Conservation (phyloP, 148 eudicot species). For the Fagopyrum homotropicum region DNA sequence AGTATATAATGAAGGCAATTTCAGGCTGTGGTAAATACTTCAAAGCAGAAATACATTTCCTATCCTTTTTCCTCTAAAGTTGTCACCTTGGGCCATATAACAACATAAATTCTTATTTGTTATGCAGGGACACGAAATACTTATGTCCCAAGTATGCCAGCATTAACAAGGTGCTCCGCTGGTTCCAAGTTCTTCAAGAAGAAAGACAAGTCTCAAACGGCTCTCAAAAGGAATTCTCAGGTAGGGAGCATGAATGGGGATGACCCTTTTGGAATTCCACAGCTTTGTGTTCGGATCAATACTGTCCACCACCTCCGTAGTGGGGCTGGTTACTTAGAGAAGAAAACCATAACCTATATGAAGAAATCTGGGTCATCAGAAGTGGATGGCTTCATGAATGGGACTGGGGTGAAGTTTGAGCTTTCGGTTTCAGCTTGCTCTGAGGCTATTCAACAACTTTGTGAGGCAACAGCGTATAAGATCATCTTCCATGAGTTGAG, state of each 20-base stretch:
- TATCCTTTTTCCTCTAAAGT: background rate
- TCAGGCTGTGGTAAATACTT: slow-evolving; percentile 73
- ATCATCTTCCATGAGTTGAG: slow-evolving; percentile 59
- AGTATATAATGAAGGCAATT: slow-evolving; percentile 59
- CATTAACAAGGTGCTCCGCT: slow-evolving; percentile 70
- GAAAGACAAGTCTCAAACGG: slow-evolving; percentile 49
- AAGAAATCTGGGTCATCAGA: slow-evolving; percentile 39
- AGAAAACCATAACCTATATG: slow-evolving; percentile 44
- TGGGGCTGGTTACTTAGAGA: slow-evolving; percentile 54
- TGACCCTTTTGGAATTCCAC: slow-evolving; percentile 45
- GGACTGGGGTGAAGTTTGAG: slow-evolving; percentile 41
- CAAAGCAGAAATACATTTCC: background rate
- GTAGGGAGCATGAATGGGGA: slow-evolving; percentile 29
- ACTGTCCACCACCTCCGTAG: slow-evolving; percentile 57
- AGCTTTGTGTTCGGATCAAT: slow-evolving; percentile 79
- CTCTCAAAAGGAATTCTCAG: slow-evolving; percentile 47
- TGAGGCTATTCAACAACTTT: slow-evolving; percentile 63
- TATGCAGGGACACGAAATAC: slow-evolving; percentile 51
- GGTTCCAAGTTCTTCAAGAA: slow-evolving; percentile 76
- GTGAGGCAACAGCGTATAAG: slow-evolving; percentile 64
- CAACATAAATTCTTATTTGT: background rate
- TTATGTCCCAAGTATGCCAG: slow-evolving; percentile 62
- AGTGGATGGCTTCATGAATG: slow-evolving; percentile 24
- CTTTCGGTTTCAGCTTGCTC: slow-evolving; percentile 54
- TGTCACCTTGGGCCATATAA: background rate